Evolutionary conservation across 2,329 filamentous ascomycete genomes (phyloP).

Genomic region (Zalaria obscura): DNA sequence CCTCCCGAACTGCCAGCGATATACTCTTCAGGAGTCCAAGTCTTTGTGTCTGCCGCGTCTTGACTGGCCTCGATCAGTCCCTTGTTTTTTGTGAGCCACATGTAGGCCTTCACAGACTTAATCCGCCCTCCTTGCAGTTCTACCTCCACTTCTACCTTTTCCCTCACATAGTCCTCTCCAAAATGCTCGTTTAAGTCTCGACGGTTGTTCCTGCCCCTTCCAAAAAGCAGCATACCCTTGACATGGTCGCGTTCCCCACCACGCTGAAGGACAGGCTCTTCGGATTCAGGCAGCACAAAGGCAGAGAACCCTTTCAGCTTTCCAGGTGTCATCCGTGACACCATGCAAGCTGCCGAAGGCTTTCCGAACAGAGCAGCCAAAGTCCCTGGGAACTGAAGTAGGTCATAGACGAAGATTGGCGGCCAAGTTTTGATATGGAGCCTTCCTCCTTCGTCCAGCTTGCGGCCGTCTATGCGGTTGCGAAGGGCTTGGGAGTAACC

Average conservation of each 20-base stretch:
- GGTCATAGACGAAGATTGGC: conserved; percentile 36
- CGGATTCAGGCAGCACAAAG: conserved; percentile 8
- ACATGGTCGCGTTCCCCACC: conserved; percentile 16
- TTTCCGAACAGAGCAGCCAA: conserved; percentile 22
- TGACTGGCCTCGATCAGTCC: too few relatives aligned
- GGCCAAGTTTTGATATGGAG: conserved; percentile 40
- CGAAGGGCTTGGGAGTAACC: conserved; percentile 12
- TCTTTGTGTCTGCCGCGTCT: too few relatives aligned
- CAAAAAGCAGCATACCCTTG: conserved; percentile 32
- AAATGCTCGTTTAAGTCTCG: conserved; percentile 1
- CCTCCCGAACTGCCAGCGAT: too few relatives aligned
- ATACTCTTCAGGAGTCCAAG: too few relatives aligned
- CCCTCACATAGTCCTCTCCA: background rate
- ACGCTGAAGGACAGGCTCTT: conserved; percentile 17
- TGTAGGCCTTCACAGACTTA: background rate
- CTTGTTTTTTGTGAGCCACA: background rate
- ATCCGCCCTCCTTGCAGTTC: background rate
- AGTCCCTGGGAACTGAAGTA: conserved; percentile 36
- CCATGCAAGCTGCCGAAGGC: conserved; percentile 21
- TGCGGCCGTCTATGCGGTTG: conserved; percentile 11
- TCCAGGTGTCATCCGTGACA: conserved; percentile 8
- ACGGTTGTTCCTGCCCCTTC: conserved; percentile 1
- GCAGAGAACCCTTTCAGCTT: background rate
- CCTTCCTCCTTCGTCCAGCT: conserved; percentile 33
- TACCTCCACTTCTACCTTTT: conserved; percentile 2